A percentile compares a stretch with the other conserved stretches of the same genome.
phyloP scores from a whole-genome alignment of 2,329 filamentous ascomycete species.

The Bisporella sp. region DNA sequence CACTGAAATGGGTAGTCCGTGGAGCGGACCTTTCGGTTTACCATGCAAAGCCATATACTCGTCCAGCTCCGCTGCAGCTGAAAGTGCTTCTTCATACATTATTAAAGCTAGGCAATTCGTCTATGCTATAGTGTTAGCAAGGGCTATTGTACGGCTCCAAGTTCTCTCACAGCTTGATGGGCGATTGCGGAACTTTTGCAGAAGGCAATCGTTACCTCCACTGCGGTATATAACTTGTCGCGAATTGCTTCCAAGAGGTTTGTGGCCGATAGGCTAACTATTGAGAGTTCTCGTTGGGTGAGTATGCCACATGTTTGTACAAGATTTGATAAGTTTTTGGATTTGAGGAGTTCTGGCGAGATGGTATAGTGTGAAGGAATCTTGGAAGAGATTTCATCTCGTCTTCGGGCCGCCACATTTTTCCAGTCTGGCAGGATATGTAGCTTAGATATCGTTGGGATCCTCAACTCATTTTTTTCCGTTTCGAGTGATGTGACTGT shows the following conservation, averaged over 20 bases:
- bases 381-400: background rate
- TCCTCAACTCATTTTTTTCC: too few species aligned
- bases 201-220: slow-evolving; percentile 13
- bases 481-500: too few species aligned
- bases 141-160: background rate
- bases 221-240: slow-evolving; percentile 16
- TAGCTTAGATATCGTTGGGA: too few species aligned
- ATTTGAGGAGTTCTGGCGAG: background rate
- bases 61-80: slow-evolving; percentile 38
- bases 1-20: slow-evolving; percentile 50
- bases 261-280: background rate
- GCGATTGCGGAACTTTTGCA: slow-evolving; percentile 1
- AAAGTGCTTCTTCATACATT: slow-evolving; percentile 40
- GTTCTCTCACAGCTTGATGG: slow-evolving; percentile 1
- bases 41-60: slow-evolving; percentile 30
- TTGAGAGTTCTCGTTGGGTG: slow-evolving; percentile 1
- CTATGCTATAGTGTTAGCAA: slow-evolving; percentile 1
- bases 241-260: slow-evolving; percentile 31
- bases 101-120: slow-evolving; percentile 38
- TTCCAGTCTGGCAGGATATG: background rate
- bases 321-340: background rate
- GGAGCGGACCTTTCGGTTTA: slow-evolving; percentile 48
- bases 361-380: slow-evolving; percentile 1
- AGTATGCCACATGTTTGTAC: slow-evolving; percentile 30
- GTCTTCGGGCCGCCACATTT: background rate